phyloP scores from a whole-genome alignment of 352 stramenopile genomes.

The Pythium biforme region DNA sequence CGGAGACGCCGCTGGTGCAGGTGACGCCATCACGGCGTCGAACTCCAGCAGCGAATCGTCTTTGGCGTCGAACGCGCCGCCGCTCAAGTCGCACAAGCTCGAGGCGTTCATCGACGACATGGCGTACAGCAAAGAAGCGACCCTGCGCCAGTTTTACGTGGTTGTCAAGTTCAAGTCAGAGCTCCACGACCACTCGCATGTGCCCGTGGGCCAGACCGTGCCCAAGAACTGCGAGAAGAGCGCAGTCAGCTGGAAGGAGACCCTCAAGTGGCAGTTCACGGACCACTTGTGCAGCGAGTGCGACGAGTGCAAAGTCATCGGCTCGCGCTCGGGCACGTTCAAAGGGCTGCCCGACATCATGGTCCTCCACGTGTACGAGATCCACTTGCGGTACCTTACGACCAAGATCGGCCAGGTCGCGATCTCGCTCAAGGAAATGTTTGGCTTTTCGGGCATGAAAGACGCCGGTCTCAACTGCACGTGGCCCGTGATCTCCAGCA shows the following conservation, averaged over 20 bases:
- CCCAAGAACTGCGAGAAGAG: constrained; percentile 67
- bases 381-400: constrained; percentile 77
- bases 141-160: constrained; percentile 80
- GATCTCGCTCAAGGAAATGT: constrained; percentile 70
- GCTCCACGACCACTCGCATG: constrained; percentile 67
- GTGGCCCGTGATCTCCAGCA: constrained; percentile 72
- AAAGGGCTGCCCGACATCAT: constrained; percentile 76
- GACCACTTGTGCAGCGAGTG: constrained; percentile 77
- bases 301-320: constrained; percentile 59
- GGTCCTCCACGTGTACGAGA: constrained; percentile 82
- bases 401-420: constrained; percentile 82
- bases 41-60: constrained; percentile 7
- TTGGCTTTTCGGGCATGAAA: constrained; percentile 73
- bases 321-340: constrained; percentile 59
- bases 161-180: constrained; percentile 86
- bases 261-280: constrained; percentile 71
- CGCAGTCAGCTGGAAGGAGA: constrained; percentile 74
- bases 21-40: not conserved
- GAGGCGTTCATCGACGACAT: constrained; percentile 71
- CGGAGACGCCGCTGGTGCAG: not conserved
- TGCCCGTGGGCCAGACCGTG: constrained; percentile 73
- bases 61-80: constrained; percentile 19
- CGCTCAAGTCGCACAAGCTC: constrained; percentile 63
- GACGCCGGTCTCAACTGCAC: constrained; percentile 51
- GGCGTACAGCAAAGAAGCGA: constrained; percentile 69